These are phyloP conservation scores for Cymbopogon flexuosus DNA, from an alignment of 202 grass and related monocot genomes.

Conservation along the genomic window DNA sequence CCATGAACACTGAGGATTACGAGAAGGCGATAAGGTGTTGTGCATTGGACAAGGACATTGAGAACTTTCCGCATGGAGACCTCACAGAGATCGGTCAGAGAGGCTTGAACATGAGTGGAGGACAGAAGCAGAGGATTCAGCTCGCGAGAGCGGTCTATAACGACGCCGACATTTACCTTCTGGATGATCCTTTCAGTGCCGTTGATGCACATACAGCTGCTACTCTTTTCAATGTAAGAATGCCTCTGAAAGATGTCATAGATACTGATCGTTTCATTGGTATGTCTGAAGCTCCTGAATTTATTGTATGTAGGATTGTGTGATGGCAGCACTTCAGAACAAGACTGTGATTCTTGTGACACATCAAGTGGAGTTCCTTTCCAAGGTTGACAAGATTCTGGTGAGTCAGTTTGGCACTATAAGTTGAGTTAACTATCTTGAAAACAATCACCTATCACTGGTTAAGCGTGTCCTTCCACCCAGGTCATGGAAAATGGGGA, in stretches of 20 bases:
- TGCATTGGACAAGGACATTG: constrained; percentile 79
- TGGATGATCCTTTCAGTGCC: constrained; percentile 84
- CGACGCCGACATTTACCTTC: constrained; percentile 61
- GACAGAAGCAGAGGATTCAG: constrained; percentile 89
- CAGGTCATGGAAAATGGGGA: constrained; percentile 86
- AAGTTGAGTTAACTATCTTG: neutral
- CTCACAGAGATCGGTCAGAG: constrained; percentile 75
- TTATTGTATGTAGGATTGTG: constrained; percentile 58
- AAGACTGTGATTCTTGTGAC: constrained; percentile 91
- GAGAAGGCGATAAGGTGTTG: constrained; percentile 57
- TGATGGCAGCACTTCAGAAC: constrained; percentile 59
- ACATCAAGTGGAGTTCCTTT: constrained; percentile 91
- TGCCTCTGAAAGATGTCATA: neutral
- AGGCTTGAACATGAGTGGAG: constrained; percentile 89
- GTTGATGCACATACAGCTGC: constrained; percentile 79
- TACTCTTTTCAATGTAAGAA: constrained; percentile 74
- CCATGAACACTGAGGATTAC: constrained; percentile 49
- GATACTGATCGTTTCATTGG: neutral
- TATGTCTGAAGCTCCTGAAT: neutral
- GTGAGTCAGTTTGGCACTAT: constrained; percentile 46
- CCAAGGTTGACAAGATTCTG: constrained; percentile 74
- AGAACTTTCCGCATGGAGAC: constrained; percentile 67
- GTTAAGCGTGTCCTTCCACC: neutral
- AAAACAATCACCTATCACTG: neutral
- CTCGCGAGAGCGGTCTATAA: constrained; percentile 72